Conservation (phyloP, 2,329 filamentous ascomycete genomes). For the Intubia oerlemansii region DNA sequence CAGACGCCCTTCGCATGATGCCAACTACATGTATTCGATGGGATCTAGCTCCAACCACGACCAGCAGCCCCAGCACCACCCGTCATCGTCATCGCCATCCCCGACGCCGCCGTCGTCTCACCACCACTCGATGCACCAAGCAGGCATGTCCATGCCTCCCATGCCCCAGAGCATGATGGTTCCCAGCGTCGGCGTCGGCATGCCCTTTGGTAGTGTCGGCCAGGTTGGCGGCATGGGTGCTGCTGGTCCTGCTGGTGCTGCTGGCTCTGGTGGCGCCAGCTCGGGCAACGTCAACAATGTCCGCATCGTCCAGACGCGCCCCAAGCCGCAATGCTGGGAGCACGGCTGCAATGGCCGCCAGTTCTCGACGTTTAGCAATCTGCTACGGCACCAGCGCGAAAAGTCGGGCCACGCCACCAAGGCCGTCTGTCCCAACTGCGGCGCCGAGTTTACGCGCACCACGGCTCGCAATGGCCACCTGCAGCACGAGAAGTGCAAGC, state of each 20-base stretch:
- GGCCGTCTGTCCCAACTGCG: constrained; percentile 74
- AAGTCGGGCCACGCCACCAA: constrained; percentile 84
- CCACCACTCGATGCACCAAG: not conserved
- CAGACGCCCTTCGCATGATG: too few species aligned
- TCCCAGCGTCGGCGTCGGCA: too few species aligned
- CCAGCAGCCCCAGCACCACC: constrained; percentile 6
- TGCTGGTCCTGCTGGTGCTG: too few species aligned
- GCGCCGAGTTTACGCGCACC: constrained; percentile 81
- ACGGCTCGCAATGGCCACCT: constrained; percentile 72
- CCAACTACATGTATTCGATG: too few species aligned
- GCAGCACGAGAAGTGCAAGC: constrained; percentile 82
- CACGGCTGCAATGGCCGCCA: constrained; percentile 91
- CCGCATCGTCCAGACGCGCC: constrained; percentile 52
- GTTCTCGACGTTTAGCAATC: constrained; percentile 92
- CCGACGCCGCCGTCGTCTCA: constrained; percentile 2
- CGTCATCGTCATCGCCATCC: too few species aligned
- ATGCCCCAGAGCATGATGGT: too few species aligned
- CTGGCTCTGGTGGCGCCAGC: too few species aligned
- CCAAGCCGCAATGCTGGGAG: constrained; percentile 94
- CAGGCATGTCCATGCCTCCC: not conserved
- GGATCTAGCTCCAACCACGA: constrained; percentile 2
- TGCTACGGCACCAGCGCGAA: constrained; percentile 79
- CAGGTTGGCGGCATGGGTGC: too few species aligned
- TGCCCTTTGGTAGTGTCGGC: too few species aligned
- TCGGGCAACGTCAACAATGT: constrained; percentile 25